Base-by-base conservation (phyloP, 192 early-diverging fungal genomes). In the Linnemannia zychae region DNA sequence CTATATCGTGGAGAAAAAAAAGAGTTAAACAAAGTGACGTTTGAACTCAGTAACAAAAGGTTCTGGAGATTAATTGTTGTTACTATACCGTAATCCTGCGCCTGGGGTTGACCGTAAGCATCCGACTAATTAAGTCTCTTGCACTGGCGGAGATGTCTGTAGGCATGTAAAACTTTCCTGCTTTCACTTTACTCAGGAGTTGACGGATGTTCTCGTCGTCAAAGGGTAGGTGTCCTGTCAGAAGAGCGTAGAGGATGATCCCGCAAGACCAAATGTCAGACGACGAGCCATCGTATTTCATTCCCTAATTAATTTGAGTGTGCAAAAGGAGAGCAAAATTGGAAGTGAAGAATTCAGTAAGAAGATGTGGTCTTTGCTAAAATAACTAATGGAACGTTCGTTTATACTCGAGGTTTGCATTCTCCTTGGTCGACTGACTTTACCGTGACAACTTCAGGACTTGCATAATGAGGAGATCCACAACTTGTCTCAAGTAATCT, bases 261-360 rank as follows among this genome's bases (percentile, higher is more conserved):
- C 96, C 97, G 7, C 96, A 84, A 6, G 95, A 89, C 97, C 97
- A 97, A 38, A 96, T 88, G 81, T 97, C 97, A 6, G 93, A 93
- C 47, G 89, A 69, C 13, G 92, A 80, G 1, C 93, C 94, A 74
- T 96, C 95, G 57, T 96, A 95, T 31, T 89, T 89, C 67, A 88
- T 84, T 37, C 88, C 89, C 69, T 90, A 83, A 38, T 93, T 78
- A 70, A 67, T 33, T 44, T n/a, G 28, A 20, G 57, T 24, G 28
- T 9, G 40, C 4, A 50, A 12, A 73, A 17, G 50, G 15, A 72
- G 24, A 47, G 46, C n/a, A n/a, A n/a, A n/a, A n/a, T n/a, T n/a
- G n/a, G n/a, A 28, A 49, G 48, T 16, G 37, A 44, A 40, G 36
- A 73, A 18, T 20, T 57, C 17, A 28, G 52, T 60, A 53, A 75